Base-by-base conservation (phyloP, 495 filamentous ascomycete genomes). In the Talaromyces borbonicus region DNA sequence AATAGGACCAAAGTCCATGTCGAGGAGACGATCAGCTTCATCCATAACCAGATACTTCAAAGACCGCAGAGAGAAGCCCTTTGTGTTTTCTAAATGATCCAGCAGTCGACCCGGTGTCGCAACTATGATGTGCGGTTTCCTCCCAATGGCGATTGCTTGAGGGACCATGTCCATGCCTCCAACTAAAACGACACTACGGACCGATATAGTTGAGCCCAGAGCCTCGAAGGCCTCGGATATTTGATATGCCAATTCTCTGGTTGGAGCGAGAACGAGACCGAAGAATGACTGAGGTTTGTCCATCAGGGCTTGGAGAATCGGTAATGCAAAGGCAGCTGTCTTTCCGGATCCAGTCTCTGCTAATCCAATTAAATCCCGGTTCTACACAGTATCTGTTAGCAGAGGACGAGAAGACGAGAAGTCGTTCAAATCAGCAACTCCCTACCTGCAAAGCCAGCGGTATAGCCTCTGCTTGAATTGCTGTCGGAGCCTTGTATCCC, bases 301-400 rank as follows among this genome's bases (percentile, higher is more conserved):
- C 72, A 95, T 87, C 0, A 95, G 73, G 1, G 79, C 75, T 70
- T 94, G 87, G 3, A 95, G 71, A 32, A 96, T 90, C 1, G 92
- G 92, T 0, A 98, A 63, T 0, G 83, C 84, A 59, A 96, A 98
- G 0, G 92, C 87, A 2, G 85, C 90, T 0, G 83, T 96, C 65
- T 98, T 98, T 60, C 92, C 92, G 58, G 78, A 84, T 52, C 92
- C 92, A 0, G 92, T 98, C 61, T 98, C 90, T 23, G 92, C 90
- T 18, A 96, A 73, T 26, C 88, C 92, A 51, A 98, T 95, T 22
- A 97, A 67, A 63, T 96, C 92, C 6, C 41, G 25, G 22, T 30
- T 15, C 41, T 40, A n/a, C 19, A 12, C 11, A 3, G 15, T 71
- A 7, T 6, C 22, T 29, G 41, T 43, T 25, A 40, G 20, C 20